A percentile compares a stretch with the other conserved stretches of the same genome.
Evolutionary conservation across 2,329 filamentous ascomycete species (phyloP).

Genomic region (Aspergillus fumigatiaffinis): DNA sequence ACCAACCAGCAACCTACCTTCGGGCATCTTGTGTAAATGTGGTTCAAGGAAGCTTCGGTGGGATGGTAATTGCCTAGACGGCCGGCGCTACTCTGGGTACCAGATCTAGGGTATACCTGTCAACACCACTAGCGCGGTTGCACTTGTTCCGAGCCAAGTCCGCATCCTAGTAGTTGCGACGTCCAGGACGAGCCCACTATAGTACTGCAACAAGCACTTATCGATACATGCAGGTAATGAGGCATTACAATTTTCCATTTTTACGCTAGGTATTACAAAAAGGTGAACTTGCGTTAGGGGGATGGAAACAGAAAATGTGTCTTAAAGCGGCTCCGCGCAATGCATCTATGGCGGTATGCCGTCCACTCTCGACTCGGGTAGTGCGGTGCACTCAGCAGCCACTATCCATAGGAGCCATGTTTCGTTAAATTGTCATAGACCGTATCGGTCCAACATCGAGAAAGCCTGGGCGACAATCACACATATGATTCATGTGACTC

Average conservation of each 20-base stretch:
- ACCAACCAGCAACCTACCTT: constrained; percentile 11
- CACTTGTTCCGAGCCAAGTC: constrained; percentile 12
- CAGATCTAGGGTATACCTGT: constrained; percentile 24
- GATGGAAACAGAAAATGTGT: not conserved
- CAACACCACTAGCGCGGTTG: constrained; percentile 34
- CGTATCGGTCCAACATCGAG: not conserved
- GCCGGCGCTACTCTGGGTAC: constrained; percentile 1
- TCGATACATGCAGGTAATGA: not conserved
- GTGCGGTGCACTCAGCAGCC: not conserved
- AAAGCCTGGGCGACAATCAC: too few species aligned
- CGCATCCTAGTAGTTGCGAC: constrained; percentile 3
- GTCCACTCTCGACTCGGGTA: not conserved
- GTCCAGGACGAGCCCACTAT: constrained; percentile 5
- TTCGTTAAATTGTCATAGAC: not conserved
- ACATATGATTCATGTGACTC: too few species aligned
- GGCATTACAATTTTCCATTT: not conserved
- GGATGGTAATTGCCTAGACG: not conserved
- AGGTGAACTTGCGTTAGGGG: not conserved
- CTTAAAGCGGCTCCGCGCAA: not conserved
- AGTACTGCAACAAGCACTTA: constrained; percentile 1
- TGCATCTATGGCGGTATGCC: not conserved
- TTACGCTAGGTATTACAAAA: not conserved
- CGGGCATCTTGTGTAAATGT: constrained; percentile 16
- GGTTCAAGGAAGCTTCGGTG: not conserved
- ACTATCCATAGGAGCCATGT: not conserved